A percentile compares a stretch with the other conserved stretches of the same genome.
Evolutionary conservation across 768 basidiomycete genomes (phyloP).

Genomic region (Kwoniella sp.): DNA sequence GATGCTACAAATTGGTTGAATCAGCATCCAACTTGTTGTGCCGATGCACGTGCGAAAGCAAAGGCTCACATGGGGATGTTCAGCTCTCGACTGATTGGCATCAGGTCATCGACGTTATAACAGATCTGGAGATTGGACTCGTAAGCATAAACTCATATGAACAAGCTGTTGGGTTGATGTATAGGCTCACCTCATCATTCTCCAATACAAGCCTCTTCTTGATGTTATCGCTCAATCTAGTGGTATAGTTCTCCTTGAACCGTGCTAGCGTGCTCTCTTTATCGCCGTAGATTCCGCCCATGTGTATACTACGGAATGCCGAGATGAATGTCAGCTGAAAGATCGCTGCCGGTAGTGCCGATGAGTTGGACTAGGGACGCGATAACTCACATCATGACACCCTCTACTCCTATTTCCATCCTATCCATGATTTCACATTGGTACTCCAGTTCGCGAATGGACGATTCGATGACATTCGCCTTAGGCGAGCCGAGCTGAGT

Average conservation of each 20-base stretch:
- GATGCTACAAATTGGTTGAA: slow-evolving; percentile 26
- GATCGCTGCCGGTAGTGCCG: no score
- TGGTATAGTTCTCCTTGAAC: slow-evolving; percentile 70
- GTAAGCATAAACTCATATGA: not conserved
- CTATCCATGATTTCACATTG: slow-evolving; percentile 84
- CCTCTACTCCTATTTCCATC: slow-evolving; percentile 75
- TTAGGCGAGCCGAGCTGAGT: slow-evolving; percentile 74
- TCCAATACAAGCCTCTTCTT: slow-evolving; percentile 81
- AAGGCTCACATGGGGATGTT: slow-evolving; percentile 64
- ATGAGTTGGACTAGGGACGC: not conserved
- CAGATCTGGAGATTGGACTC: slow-evolving; percentile 65
- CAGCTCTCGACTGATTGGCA: slow-evolving; percentile 84
- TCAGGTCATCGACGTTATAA: slow-evolving; percentile 83
- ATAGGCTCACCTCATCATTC: slow-evolving; percentile 76
- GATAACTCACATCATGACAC: slow-evolving; percentile 77
- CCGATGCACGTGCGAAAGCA: slow-evolving; percentile 43
- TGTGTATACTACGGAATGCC: slow-evolving; percentile 56
- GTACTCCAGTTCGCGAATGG: slow-evolving; percentile 78
- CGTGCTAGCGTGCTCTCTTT: slow-evolving; percentile 71
- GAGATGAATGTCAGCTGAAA: slow-evolving; percentile 5
- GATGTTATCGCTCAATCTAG: slow-evolving; percentile 66
- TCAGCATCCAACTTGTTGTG: not conserved
- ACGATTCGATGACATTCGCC: slow-evolving; percentile 70
- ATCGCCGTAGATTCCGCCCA: slow-evolving; percentile 81
- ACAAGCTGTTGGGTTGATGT: not conserved